These are phyloP conservation scores for Chernovozyma sophiae-reginae DNA, from an alignment of 1,139 yeast genomes.

Conservation along the genomic window DNA sequence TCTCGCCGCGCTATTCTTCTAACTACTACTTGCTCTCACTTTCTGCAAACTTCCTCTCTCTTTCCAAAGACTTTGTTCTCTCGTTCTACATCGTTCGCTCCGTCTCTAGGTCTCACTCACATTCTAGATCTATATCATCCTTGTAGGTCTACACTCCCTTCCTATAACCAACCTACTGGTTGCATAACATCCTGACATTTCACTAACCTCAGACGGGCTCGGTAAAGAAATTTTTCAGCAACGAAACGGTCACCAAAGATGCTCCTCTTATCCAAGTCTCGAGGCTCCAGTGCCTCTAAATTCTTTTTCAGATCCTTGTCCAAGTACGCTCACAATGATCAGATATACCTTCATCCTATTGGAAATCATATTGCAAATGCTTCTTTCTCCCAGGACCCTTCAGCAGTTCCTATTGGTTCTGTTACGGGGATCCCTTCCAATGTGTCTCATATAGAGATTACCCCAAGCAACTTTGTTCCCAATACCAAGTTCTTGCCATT, in stretches of 20 bases:
- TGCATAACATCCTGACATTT: background rate
- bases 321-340: slow-evolving; percentile 20
- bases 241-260: too few relatives aligned
- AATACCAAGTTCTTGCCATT: slow-evolving; percentile 26
- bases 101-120: background rate
- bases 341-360: slow-evolving; percentile 22
- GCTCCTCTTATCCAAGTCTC: too few relatives aligned
- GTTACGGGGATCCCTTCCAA: slow-evolving; percentile 9
- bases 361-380: slow-evolving; percentile 5
- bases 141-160: background rate
- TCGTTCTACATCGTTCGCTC: too few relatives aligned
- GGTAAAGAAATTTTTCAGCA: background rate
- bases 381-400: slow-evolving; percentile 34
- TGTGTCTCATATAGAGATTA: slow-evolving; percentile 8
- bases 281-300: background rate
- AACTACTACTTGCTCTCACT: too few relatives aligned
- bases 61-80: too few relatives aligned
- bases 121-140: background rate
- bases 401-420: slow-evolving; percentile 27
- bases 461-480: slow-evolving; percentile 21
- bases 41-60: too few relatives aligned
- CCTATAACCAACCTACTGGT: background rate
- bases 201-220: too few relatives aligned
- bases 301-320: slow-evolving; percentile 1
- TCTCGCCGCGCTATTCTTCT: too few relatives aligned